Base-by-base conservation (phyloP, 495 filamentous ascomycete species). In the Penicillium simplicissimum region DNA sequence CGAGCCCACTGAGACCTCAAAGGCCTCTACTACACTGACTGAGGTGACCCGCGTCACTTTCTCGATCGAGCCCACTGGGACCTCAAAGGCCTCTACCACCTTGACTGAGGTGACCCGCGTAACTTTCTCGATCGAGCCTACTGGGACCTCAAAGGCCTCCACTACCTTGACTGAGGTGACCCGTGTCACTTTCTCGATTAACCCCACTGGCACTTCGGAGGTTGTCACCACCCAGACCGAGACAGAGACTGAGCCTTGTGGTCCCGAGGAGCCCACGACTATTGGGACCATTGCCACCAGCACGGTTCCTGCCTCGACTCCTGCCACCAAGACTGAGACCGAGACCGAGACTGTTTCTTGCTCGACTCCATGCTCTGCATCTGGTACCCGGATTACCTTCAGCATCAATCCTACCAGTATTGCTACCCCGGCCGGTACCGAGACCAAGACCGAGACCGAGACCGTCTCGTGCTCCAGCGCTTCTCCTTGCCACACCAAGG, bases 171-270 rank as follows among this genome's bases (percentile, higher is more conserved):
- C 31, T 14, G 55, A 23, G 9, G 38, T 57, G 23, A 57, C 54
- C 4, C 37, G 9, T 4, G 54, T 57, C 2, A 57, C 37, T 17
- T 4, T 45, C 40, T 19, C 54, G 25, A 28, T 34, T 11, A 14
- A 52, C 13, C 36, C 37, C 38, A 33, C 31, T 13, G 28, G 19
- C 23, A 56, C 35, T 3, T 23, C 35, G 4, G 31, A 31, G 17
- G 40, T 48, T n/a, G 19, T 21, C 25, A 33, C 33, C 17, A 58
- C 55, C 31, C n/a, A 48, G 14, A 45, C 55, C n/a, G 15, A 34
- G 31, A 57, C 40, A 7, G 53, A 42, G 42, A 57, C 55, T 21
- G 55, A 57, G 42, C 38, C 38, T 47, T 57, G 55, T 19, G 25
- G 36, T 17, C n/a, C 21, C 17, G 19, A 42, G 15, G 36, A 33